Conservation (phyloP, 129 eudicot species). For the Centrapalus pauciflorus region DNA sequence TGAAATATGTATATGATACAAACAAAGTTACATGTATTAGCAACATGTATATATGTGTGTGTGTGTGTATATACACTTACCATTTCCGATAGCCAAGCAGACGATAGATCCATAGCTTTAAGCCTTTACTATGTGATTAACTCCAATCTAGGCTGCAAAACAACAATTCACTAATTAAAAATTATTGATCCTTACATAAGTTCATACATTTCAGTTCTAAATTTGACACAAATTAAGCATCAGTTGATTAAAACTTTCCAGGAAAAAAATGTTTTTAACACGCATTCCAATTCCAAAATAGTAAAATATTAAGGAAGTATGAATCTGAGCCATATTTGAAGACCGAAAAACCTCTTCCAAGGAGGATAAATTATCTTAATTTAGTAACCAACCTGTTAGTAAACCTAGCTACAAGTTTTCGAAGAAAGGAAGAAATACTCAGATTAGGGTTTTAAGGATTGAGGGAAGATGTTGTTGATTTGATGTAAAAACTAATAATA, state of each 20-base stretch:
- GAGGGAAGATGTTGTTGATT: slow-evolving; percentile 5
- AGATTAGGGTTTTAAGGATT: slow-evolving; percentile 3
- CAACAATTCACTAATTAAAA: slow-evolving; percentile 2
- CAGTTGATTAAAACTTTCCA: neutral
- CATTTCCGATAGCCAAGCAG: slow-evolving; percentile 34
- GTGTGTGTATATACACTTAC: slow-evolving; percentile 5
- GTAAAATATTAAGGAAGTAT: neutral
- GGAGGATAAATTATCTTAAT: neutral
- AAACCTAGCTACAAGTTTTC: too few relatives aligned
- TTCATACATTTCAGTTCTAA: too few relatives aligned
- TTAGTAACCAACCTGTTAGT: too few relatives aligned
- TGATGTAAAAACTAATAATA: slow-evolving; percentile 15
- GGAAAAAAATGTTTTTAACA: neutral
- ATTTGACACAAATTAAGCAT: too few relatives aligned
- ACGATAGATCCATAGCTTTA: slow-evolving; percentile 20
- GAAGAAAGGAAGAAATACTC: neutral
- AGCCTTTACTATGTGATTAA: neutral
- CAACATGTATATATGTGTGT: neutral
- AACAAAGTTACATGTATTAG: too few relatives aligned
- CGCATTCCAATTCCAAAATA: neutral
- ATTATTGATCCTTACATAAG: slow-evolving; percentile 12
- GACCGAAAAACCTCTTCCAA: neutral
- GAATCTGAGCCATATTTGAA: too few relatives aligned
- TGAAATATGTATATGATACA: neutral
- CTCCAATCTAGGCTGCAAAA: slow-evolving; percentile 23